Conservation (phyloP, 257 asterid species). For the Penstemon newberryi region DNA sequence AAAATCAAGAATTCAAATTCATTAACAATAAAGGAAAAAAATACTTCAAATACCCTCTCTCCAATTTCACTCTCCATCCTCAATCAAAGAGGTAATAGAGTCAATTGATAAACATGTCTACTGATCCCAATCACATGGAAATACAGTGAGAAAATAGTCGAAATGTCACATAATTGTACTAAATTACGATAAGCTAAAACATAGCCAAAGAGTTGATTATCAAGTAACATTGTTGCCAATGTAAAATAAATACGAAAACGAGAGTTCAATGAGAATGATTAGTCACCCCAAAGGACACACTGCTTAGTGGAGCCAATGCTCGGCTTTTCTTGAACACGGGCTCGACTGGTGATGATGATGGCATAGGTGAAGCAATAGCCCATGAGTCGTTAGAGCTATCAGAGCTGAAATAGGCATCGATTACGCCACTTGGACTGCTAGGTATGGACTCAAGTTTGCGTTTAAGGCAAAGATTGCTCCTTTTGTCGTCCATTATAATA, state of each 20-base stretch:
- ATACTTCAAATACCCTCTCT: slow-evolving; percentile 29
- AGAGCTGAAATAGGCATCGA: slow-evolving; percentile 57
- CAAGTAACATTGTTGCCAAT: slow-evolving; percentile 49
- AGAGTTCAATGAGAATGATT: slow-evolving; percentile 13
- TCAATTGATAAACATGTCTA: slow-evolving; percentile 33
- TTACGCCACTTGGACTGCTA: slow-evolving; percentile 59
- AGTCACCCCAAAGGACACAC: slow-evolving; percentile 33
- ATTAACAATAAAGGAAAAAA: slow-evolving; percentile 24
- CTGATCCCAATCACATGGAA: slow-evolving; percentile 40
- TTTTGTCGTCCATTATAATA: slow-evolving; percentile 21
- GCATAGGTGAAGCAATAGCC: slow-evolving; percentile 36
- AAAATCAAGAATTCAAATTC: slow-evolving; percentile 32
- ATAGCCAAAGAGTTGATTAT: slow-evolving; percentile 38
- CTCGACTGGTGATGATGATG: slow-evolving; percentile 37
- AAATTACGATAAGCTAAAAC: slow-evolving; percentile 37
- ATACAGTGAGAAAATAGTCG: slow-evolving; percentile 35
- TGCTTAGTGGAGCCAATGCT: slow-evolving; percentile 42
- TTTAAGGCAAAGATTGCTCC: slow-evolving; percentile 31
- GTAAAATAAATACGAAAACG: slow-evolving; percentile 36
- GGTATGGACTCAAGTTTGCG: slow-evolving; percentile 44
- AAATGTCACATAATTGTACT: slow-evolving; percentile 42
- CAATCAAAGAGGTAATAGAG: slow-evolving; percentile 44
- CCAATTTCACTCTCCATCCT: slow-evolving; percentile 45
- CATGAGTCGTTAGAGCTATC: slow-evolving; percentile 56
- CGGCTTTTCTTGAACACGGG: slow-evolving; percentile 46